phyloP scores from a whole-genome alignment of 768 basidiomycete genomes.

The Peribolospora baueri region DNA sequence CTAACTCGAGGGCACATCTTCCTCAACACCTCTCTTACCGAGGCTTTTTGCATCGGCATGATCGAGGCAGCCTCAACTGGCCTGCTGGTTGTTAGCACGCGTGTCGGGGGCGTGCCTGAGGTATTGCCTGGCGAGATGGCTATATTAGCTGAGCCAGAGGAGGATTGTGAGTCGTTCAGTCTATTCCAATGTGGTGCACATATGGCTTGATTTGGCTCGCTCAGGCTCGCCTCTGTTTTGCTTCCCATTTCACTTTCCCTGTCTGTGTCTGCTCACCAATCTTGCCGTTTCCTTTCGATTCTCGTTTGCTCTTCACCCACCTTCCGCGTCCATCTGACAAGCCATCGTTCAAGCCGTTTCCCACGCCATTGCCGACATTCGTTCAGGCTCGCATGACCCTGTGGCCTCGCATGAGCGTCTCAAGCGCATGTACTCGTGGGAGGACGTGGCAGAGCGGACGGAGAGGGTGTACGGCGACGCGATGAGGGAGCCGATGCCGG shows the following conservation, averaged over 20 bases:
- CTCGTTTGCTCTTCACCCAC: background rate
- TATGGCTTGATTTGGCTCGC: conserved; percentile 28
- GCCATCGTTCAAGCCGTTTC: conserved; percentile 66
- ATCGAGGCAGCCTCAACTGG: conserved; percentile 90
- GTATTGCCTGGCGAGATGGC: conserved; percentile 86
- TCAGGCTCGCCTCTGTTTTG: background rate
- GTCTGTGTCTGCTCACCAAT: background rate
- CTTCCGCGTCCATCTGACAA: conserved; percentile 16
- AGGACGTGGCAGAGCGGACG: conserved; percentile 47
- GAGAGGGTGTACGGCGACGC: conserved; percentile 59
- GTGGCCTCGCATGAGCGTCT: conserved; percentile 49
- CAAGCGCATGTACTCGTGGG: conserved; percentile 69
- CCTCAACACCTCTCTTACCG: conserved; percentile 84
- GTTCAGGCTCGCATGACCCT: conserved; percentile 46
- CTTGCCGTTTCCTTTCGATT: background rate
- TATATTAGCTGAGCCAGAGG: conserved; percentile 76
- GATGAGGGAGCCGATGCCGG: conserved; percentile 33
- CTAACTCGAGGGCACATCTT: conserved; percentile 67
- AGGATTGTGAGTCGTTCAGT: conserved; percentile 41
- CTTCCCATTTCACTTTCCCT: background rate
- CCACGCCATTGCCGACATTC: conserved; percentile 48
- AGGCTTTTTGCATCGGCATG: conserved; percentile 91
- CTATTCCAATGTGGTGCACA: background rate
- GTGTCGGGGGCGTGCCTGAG: conserved; percentile 87
- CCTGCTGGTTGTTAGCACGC: conserved; percentile 76